phyloP scores from a whole-genome alignment of 331 rosid genomes.

The Phaseolus coccineus region DNA sequence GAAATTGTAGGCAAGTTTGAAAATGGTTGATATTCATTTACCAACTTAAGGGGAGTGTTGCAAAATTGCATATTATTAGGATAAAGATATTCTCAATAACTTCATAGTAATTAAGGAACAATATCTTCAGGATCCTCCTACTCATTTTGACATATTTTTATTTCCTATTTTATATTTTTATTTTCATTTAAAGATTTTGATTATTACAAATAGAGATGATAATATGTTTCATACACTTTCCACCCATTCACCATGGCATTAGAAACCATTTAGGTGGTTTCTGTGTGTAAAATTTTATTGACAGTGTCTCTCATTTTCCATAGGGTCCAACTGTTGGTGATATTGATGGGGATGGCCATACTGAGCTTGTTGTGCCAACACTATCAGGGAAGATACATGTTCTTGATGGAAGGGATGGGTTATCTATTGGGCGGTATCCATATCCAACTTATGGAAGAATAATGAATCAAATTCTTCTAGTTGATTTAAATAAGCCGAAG shows the following conservation, averaged over 20 bases:
- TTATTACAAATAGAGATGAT: neutral
- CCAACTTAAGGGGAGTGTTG: too few relatives aligned
- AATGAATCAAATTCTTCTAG: constrained; percentile 92
- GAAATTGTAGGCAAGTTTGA: too few relatives aligned
- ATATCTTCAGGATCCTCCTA: too few relatives aligned
- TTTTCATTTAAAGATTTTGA: too few relatives aligned
- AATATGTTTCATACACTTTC: neutral
- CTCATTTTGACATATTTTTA: too few relatives aligned
- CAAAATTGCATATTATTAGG: too few relatives aligned
- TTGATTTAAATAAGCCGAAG: constrained; percentile 77
- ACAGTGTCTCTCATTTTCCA: constrained; percentile 37
- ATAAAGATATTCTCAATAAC: too few relatives aligned
- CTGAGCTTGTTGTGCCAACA: constrained; percentile 95
- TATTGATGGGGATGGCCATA: constrained; percentile 93
- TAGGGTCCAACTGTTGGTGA: constrained; percentile 96
- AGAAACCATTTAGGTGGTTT: constrained; percentile 28
- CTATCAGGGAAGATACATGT: constrained; percentile 89
- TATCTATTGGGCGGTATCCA: constrained; percentile 78
- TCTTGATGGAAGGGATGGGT: constrained; percentile 97
- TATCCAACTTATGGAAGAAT: constrained; percentile 92
- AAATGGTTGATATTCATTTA: too few relatives aligned
- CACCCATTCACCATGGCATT: neutral
- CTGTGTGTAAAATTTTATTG: constrained; percentile 17
- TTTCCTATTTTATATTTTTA: too few relatives aligned
- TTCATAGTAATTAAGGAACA: too few relatives aligned